Evolutionary conservation across 306 rosid species (phyloP).

Genomic region (Fagus sylvatica): DNA sequence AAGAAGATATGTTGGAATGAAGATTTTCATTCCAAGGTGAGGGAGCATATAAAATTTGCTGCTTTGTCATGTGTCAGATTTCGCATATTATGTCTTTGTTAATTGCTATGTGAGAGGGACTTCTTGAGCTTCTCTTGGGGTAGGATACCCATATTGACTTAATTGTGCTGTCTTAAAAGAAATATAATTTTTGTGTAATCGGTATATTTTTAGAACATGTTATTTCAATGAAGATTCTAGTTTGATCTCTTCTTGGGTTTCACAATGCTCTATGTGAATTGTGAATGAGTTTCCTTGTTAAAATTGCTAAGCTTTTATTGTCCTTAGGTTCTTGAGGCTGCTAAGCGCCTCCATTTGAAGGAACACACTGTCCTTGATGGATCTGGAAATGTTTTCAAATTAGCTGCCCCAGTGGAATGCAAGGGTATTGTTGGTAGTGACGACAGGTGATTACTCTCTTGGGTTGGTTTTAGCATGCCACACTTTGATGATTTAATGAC

Average conservation of each 20-base stretch:
- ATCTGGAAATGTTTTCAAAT: constrained; percentile 79
- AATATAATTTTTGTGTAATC: not conserved
- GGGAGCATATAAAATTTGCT: constrained; percentile 22
- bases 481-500: not conserved
- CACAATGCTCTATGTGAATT: constrained; percentile 6
- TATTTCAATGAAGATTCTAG: constrained; percentile 4
- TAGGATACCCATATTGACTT: not conserved
- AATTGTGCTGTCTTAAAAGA: not conserved
- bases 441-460: constrained; percentile 65
- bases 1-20: constrained; percentile 98
- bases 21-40: constrained; percentile 95
- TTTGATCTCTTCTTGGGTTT: not conserved
- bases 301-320: constrained; percentile 25
- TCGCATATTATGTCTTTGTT: constrained; percentile 15
- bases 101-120: not conserved
- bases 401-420: constrained; percentile 99
- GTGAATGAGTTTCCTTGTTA: constrained; percentile 16
- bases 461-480: not conserved
- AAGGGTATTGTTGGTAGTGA: constrained; percentile 99
- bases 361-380: constrained; percentile 90
- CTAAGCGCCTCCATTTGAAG: constrained; percentile 87
- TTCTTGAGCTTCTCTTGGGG: constrained; percentile 5
- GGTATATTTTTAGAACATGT: constrained; percentile 11
- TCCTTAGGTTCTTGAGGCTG: constrained; percentile 85
- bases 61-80: constrained; percentile 17